Conservation (phyloP, 495 filamentous ascomycete species). For the Penicillium paradoxum region DNA sequence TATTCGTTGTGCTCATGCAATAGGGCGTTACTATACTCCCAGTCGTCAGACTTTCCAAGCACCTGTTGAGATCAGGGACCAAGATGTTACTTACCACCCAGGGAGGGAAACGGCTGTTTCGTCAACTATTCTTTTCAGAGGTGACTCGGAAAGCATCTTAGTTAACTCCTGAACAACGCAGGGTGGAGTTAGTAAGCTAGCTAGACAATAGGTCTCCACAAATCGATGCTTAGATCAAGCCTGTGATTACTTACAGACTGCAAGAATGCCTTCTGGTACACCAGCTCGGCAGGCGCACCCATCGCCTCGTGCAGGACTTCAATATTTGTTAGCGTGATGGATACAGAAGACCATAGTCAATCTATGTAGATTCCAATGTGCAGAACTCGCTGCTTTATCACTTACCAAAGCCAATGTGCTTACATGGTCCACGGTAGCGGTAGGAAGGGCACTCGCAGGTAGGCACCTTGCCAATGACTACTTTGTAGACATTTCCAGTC, state of each 20-base stretch:
- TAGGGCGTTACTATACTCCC: not conserved
- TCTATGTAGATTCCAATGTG: not conserved
- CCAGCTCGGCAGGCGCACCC: not conserved
- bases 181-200: constrained; percentile 11
- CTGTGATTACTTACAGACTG: not conserved
- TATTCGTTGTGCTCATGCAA: not conserved
- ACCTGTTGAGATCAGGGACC: not conserved
- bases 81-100: constrained; percentile 45
- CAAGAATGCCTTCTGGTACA: not conserved
- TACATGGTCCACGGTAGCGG: constrained; percentile 55
- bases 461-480: constrained; percentile 51
- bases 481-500: constrained; percentile 71
- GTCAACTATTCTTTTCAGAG: constrained; percentile 21
- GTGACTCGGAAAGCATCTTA: constrained; percentile 31
- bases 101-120: constrained; percentile 10
- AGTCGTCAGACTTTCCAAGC: not conserved
- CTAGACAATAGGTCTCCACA: not conserved
- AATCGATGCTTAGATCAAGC: not conserved
- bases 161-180: constrained; percentile 49
- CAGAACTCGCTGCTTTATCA: not conserved
- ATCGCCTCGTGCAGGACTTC: not conserved
- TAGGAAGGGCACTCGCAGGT: constrained; percentile 65
- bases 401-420: constrained; percentile 63
- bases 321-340: not conserved
- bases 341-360: not conserved